Evolutionary conservation across 768 basidiomycete genomes (phyloP).

Genomic region (Lactarius hengduanensis): DNA sequence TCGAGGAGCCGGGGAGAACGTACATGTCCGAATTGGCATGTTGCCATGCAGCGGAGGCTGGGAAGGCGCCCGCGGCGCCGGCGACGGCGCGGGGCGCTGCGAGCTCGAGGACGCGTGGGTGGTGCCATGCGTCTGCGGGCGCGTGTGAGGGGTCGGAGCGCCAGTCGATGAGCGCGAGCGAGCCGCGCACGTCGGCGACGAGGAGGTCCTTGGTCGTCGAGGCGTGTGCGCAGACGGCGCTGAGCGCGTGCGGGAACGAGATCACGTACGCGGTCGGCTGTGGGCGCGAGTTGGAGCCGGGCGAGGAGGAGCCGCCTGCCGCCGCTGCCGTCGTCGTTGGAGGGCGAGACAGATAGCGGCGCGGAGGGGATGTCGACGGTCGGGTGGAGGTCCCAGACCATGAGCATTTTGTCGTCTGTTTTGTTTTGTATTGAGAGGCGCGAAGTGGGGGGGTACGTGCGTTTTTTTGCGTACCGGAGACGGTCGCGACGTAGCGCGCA

Average conservation of each 20-base stretch:
- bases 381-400: constrained; percentile 85
- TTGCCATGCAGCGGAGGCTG: constrained; percentile 69
- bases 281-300: constrained; percentile 42
- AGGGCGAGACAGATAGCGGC: constrained; percentile 36
- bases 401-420: constrained; percentile 77
- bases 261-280: constrained; percentile 80
- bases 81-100: constrained; percentile 66
- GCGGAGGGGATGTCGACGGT: constrained; percentile 45
- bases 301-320: constrained; percentile 6
- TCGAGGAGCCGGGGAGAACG: constrained; percentile 32
- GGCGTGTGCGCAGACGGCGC: constrained; percentile 66
- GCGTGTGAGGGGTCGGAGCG: constrained; percentile 60
- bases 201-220: constrained; percentile 75
- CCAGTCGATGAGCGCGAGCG: constrained; percentile 81
- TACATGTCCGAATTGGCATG: constrained; percentile 71
- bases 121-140: constrained; percentile 55
- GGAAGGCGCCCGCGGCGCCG: constrained; percentile 47
- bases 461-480: constrained; percentile 53
- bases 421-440: constrained; percentile 9
- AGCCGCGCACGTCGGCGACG: constrained; percentile 71
- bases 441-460: not conserved
- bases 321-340: constrained; percentile 31
- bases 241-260: constrained; percentile 69
- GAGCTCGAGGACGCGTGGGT: constrained; percentile 66
- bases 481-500: constrained; percentile 73